Evolutionary conservation across 83 land plant genomes (phyloP), one percentile per base, ranked within the genome.

Genomic region (Thuja plicata): DNA sequence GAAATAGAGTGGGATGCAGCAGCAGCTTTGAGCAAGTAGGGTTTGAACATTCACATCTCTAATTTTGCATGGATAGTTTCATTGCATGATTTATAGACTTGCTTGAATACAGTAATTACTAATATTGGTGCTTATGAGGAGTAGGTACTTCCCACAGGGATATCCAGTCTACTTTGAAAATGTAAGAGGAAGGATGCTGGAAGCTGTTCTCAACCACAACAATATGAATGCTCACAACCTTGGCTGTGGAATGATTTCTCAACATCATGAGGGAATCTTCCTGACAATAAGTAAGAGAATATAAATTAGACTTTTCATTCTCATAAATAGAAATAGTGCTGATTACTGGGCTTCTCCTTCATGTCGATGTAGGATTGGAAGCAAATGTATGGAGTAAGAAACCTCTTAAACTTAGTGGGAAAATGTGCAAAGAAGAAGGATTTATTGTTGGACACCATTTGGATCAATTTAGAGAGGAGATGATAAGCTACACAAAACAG

Each of bases 161-260:
- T 94, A 13, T 94, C 92, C 78, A 41, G n/a, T 94, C 12, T 94
- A 94, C 87, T 89, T 94, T 52, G 95, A 94, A 48, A 94, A 92
- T 90, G 94, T 92, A 43, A 92, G 95, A 16, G 95, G 95, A 9
- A 86, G 89, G 37, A 94, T 91, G 91, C 83, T 94, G n/a, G n/a
- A n/a, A n/a, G n/a, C n/a, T n/a, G n/a, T n/a, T n/a, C n/a, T n/a
- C n/a, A n/a, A n/a, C n/a, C 89, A 94, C 45, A 88, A 88, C 76
- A 94, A 94, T 43, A 19, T n/a, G 32, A 84, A 82, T 50, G 95
- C 91, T 43, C 91, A 91, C 0, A 92, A 92, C 45, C 83, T 89
- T 1, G 54, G 91, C 3, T 94, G 91, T 90, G 95, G 95, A 43
- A 91, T 91, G 93, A 89, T 93, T 32, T 93, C 94, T 48, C 91